phyloP scores from a whole-genome alignment of 2,329 filamentous ascomycete genomes.

The Alternaria sp. region DNA sequence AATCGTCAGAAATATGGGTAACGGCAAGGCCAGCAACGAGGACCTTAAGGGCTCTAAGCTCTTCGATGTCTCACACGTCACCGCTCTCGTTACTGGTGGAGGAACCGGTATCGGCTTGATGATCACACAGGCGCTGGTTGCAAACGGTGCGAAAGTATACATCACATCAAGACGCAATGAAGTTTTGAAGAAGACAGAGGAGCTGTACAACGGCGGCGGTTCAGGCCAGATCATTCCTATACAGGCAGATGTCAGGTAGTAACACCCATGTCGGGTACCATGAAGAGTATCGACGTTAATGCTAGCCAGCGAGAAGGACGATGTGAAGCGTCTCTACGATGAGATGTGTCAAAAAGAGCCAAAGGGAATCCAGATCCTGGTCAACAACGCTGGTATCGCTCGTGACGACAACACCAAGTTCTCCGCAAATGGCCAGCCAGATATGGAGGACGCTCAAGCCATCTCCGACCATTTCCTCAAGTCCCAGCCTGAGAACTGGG shows the following conservation, averaged over 20 bases:
- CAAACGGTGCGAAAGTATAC: slow-evolving; percentile 65
- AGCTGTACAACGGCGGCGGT: slow-evolving; percentile 57
- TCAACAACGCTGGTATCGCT: slow-evolving; percentile 64
- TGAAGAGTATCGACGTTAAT: background rate
- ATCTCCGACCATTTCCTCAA: slow-evolving; percentile 62
- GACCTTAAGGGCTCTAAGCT: slow-evolving; percentile 54
- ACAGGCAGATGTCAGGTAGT: slow-evolving; percentile 42
- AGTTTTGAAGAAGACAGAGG: slow-evolving; percentile 53
- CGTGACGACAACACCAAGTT: slow-evolving; percentile 62
- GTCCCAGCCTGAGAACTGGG: slow-evolving; percentile 58
- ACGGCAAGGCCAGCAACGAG: slow-evolving; percentile 50
- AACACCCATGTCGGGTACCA: background rate
- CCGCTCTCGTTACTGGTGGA: slow-evolving; percentile 58
- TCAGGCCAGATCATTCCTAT: slow-evolving; percentile 59
- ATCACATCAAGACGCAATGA: slow-evolving; percentile 48
- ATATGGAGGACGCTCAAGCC: slow-evolving; percentile 58
- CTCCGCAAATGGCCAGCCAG: slow-evolving; percentile 58
- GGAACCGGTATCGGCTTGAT: slow-evolving; percentile 64
- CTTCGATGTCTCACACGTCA: slow-evolving; percentile 58
- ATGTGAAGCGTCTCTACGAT: slow-evolving; percentile 54
- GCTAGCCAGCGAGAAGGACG: slow-evolving; percentile 57
- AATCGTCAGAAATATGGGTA: slow-evolving; percentile 44
- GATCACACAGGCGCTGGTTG: slow-evolving; percentile 70
- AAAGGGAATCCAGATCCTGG: slow-evolving; percentile 63
- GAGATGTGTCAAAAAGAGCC: slow-evolving; percentile 58